Evolutionary conservation across 2,329 filamentous ascomycete species (phyloP).

Genomic region (Trichocomaceae sp.): DNA sequence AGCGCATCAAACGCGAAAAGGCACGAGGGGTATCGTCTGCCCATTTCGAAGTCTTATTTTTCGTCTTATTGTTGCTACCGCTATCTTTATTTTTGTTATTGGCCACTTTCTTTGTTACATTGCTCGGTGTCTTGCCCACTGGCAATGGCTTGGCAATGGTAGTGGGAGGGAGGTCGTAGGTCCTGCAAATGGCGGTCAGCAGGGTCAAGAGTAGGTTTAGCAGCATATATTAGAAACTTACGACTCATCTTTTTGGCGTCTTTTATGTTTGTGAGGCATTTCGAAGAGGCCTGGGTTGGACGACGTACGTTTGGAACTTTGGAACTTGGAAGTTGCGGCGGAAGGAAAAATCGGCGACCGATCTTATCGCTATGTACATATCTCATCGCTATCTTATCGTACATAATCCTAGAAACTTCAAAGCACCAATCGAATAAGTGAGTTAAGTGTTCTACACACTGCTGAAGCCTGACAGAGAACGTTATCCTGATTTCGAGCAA

Average conservation of each 20-base stretch:
- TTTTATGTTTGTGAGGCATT: constrained; percentile 87
- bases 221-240: constrained; percentile 30
- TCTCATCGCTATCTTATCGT: background rate
- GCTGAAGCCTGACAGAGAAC: background rate
- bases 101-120: constrained; percentile 23
- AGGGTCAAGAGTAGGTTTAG: background rate
- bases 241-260: constrained; percentile 48
- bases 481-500: background rate
- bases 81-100: constrained; percentile 21
- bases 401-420: too few relatives aligned
- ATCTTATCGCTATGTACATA: background rate
- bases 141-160: constrained; percentile 54
- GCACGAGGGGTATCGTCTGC: constrained; percentile 79
- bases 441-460: too few relatives aligned
- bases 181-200: constrained; percentile 18
- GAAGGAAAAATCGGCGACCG: background rate
- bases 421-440: too few relatives aligned
- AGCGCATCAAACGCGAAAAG: constrained; percentile 79
- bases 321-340: background rate
- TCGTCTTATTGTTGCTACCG: constrained; percentile 26
- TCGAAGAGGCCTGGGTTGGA: too few relatives aligned
- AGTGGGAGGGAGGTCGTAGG: constrained; percentile 56
- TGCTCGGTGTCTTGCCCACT: constrained; percentile 31
- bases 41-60: constrained; percentile 17
- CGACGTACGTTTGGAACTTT: background rate